Percentiles rank a stretch among this genome's conserved stretches.
Evolutionary conservation across 75 land plant species (phyloP).

Genomic region (Chamaecyparis obtusa): DNA sequence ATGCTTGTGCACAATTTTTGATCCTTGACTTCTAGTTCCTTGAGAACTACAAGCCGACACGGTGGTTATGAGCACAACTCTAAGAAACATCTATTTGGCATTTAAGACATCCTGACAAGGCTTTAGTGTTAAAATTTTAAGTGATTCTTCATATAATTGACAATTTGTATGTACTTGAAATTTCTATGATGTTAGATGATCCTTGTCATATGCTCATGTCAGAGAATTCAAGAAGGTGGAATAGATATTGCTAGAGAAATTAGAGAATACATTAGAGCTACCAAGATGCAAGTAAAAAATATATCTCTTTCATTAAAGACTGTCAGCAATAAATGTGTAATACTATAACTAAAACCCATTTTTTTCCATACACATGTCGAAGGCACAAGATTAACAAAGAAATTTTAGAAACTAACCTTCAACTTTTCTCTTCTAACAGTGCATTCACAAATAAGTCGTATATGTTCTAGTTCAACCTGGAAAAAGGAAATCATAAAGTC

Average conservation of each 20-base stretch:
- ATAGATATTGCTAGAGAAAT: background rate
- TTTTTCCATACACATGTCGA: background rate
- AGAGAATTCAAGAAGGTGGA: background rate
- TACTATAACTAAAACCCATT: background rate
- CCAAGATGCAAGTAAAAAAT: background rate
- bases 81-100: background rate
- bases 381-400: background rate
- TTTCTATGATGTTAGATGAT: background rate
- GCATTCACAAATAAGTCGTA: slow-evolving; percentile 93
- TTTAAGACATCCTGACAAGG: background rate
- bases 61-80: no score
- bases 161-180: background rate
- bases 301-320: background rate
- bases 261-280: background rate
- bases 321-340: background rate
- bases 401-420: slow-evolving; percentile 47
- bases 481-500: background rate
- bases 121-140: background rate
- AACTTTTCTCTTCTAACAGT: slow-evolving; percentile 79
- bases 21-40: no score
- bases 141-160: background rate
- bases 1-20: no score
- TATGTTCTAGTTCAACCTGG: slow-evolving; percentile 90
- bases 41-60: no score
- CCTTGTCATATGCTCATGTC: background rate